Evolutionary conservation across 805 yeast species (phyloP).

Genomic region (Candida germanica): DNA sequence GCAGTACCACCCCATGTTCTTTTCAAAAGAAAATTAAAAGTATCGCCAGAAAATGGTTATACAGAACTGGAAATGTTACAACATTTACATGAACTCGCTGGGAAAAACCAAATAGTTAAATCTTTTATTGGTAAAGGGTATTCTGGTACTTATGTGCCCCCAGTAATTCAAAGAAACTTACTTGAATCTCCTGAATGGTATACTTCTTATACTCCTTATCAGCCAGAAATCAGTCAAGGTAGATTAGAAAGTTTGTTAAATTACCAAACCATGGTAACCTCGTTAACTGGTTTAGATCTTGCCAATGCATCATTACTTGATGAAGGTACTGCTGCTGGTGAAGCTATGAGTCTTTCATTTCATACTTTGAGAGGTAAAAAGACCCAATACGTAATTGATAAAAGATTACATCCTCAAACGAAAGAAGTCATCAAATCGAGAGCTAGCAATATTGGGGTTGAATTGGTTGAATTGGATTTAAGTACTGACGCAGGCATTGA

Average conservation of each 20-base stretch:
- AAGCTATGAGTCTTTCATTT: conserved; percentile 86
- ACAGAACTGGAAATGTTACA: conserved; percentile 78
- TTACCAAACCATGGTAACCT: conserved; percentile 88
- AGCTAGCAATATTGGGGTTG: conserved; percentile 70
- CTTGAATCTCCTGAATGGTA: conserved; percentile 97
- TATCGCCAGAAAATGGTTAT: conserved; percentile 70
- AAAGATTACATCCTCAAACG: conserved; percentile 81
- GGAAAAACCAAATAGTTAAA: conserved; percentile 67
- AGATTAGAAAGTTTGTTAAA: conserved; percentile 86
- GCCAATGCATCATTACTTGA: conserved; percentile 94
- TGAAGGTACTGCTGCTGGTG: conserved; percentile 97
- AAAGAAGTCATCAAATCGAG: conserved; percentile 74
- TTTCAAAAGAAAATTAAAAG: conserved; percentile 59
- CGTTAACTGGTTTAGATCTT: conserved; percentile 89
- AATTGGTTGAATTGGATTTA: conserved; percentile 57
- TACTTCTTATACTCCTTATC: conserved; percentile 97
- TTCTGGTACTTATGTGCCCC: conserved; percentile 84
- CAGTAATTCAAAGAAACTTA: conserved; percentile 88
- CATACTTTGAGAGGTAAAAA: conserved; percentile 67
- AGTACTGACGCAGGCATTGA: conserved; percentile 35
- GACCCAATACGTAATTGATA: conserved; percentile 66
- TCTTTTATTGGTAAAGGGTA: conserved; percentile 93
- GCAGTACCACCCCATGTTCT: conserved; percentile 80
- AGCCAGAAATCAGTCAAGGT: conserved; percentile 97
- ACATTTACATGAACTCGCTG: conserved; percentile 65